Conservation (phyloP, 352 stramenopile species). For the Lagenidium sp. region DNA sequence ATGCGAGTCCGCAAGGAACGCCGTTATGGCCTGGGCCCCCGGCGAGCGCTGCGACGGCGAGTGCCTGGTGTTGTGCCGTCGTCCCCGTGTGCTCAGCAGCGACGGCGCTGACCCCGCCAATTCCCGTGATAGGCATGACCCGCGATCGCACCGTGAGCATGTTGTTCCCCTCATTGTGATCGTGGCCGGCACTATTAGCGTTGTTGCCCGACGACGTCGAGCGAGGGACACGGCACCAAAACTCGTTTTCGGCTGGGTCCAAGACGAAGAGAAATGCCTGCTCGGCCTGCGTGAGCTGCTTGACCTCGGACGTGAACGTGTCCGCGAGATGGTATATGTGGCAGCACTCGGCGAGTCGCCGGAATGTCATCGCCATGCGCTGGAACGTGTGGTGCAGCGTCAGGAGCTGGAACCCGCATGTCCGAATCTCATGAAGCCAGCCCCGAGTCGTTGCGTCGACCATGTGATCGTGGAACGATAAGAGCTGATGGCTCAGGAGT, state of each 20-base stretch:
- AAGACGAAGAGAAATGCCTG: constrained; percentile 60
- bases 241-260: constrained; percentile 64
- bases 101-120: constrained; percentile 14
- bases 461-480: constrained; percentile 38
- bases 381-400: constrained; percentile 54
- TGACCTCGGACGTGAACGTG: constrained; percentile 33
- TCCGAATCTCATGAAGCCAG: constrained; percentile 51
- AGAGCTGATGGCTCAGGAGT: constrained; percentile 35
- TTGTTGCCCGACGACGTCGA: background rate
- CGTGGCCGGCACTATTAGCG: background rate
- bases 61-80: background rate
- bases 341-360: constrained; percentile 36
- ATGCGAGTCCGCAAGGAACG: constrained; percentile 41
- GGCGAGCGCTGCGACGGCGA: constrained; percentile 9
- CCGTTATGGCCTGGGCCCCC: background rate
- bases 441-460: constrained; percentile 43
- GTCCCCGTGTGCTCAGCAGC: constrained; percentile 14
- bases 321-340: constrained; percentile 56
- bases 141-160: constrained; percentile 19
- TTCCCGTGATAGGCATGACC: constrained; percentile 14
- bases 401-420: constrained; percentile 42
- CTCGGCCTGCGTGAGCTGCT: constrained; percentile 39
- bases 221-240: constrained; percentile 55
- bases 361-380: constrained; percentile 38
- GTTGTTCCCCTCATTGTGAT: background rate